Conservation (phyloP, 2,329 filamentous ascomycete genomes). For the Claviceps pazoutovae region DNA sequence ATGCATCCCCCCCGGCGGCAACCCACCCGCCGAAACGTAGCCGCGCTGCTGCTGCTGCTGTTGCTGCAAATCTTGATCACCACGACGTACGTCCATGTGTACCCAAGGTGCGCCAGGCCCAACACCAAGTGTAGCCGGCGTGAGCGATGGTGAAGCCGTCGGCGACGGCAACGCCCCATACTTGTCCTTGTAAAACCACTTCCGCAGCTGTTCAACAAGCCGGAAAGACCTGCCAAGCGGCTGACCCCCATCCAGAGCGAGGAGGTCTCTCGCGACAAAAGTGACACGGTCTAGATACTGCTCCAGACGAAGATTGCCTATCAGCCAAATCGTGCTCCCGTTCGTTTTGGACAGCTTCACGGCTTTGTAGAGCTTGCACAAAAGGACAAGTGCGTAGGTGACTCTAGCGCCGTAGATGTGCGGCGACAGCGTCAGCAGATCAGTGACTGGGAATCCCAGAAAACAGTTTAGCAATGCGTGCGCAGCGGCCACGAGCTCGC, state of each 20-base stretch:
- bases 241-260: not conserved
- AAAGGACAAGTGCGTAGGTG: constrained; percentile 2
- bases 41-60: not conserved
- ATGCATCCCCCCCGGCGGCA: no score
- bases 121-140: not conserved
- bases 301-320: constrained; percentile 1
- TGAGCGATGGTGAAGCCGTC: not conserved
- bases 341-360: not conserved
- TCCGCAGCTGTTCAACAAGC: constrained; percentile 2
- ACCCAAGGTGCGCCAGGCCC: not conserved
- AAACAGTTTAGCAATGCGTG: constrained; percentile 3
- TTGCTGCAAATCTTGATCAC: not conserved
- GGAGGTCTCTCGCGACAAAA: constrained; percentile 1
- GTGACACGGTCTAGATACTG: constrained; percentile 2
- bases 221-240: constrained; percentile 1
- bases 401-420: constrained; percentile 4
- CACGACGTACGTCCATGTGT: not conserved
- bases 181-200: constrained; percentile 1
- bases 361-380: constrained; percentile 3
- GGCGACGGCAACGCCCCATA: not conserved
- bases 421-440: constrained; percentile 1
- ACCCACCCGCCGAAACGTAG: no score
- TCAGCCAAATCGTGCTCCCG: not conserved
- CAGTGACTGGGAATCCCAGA: not conserved
- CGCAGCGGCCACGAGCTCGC: constrained; percentile 1